phyloP scores from a whole-genome alignment of 2,329 filamentous ascomycete genomes.

The Juglanconis oblonga region DNA sequence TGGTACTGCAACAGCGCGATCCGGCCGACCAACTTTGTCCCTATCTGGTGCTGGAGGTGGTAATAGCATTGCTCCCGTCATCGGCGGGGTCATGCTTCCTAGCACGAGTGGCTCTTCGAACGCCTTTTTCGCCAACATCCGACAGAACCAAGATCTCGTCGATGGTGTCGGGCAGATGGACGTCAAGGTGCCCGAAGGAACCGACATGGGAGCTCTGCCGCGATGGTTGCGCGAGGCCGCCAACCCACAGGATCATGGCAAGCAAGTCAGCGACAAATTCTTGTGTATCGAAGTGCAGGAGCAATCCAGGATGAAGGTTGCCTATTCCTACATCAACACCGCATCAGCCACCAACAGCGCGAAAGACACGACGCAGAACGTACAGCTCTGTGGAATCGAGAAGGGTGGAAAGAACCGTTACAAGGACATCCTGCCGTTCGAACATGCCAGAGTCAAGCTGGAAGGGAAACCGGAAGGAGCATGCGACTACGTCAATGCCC shows the following conservation, averaged over 20 bases:
- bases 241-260: slow-evolving; percentile 68
- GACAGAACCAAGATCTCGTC: slow-evolving; percentile 93
- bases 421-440: slow-evolving; percentile 96
- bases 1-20: slow-evolving; percentile 16
- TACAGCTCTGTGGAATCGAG: slow-evolving; percentile 87
- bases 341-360: slow-evolving; percentile 29
- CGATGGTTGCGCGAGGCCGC: slow-evolving; percentile 73
- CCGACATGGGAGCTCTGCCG: slow-evolving; percentile 57
- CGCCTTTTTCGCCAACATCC: slow-evolving; percentile 93
- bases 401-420: slow-evolving; percentile 95
- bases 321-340: slow-evolving; percentile 50
- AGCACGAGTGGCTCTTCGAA: slow-evolving; percentile 65
- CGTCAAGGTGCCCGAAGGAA: slow-evolving; percentile 43
- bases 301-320: slow-evolving; percentile 88
- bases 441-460: slow-evolving; percentile 84
- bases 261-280: slow-evolving; percentile 78
- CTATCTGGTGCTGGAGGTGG: slow-evolving; percentile 42
- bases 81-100: slow-evolving; percentile 84
- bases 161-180: slow-evolving; percentile 85
- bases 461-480: slow-evolving; percentile 61
- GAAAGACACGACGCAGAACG: slow-evolving; percentile 28
- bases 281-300: slow-evolving; percentile 80
- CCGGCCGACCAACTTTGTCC: slow-evolving; percentile 44
- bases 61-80: slow-evolving; percentile 65
- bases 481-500: slow-evolving; percentile 93